Evolutionary conservation across 1,284 basidiomycete species (phyloP).

Genomic region (Ustilago nuda): DNA sequence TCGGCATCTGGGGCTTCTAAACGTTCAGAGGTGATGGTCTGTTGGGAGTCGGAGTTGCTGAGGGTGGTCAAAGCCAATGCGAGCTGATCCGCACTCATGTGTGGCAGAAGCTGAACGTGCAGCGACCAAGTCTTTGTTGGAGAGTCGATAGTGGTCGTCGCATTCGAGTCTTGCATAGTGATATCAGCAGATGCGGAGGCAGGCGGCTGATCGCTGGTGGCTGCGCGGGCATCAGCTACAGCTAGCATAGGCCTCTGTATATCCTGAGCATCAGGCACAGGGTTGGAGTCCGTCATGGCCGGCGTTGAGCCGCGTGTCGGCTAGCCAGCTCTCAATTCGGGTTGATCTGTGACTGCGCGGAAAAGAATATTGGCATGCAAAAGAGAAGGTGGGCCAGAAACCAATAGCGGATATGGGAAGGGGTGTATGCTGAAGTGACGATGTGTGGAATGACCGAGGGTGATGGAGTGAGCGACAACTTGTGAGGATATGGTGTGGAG

Average conservation of each 20-base stretch:
- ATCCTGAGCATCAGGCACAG: conserved; percentile 42
- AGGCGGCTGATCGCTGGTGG: conserved; percentile 9
- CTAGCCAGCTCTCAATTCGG: conserved; percentile 11
- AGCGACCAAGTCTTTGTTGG: conserved; percentile 6
- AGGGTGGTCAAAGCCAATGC: conserved; percentile 28
- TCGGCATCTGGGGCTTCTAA: conserved; percentile 38
- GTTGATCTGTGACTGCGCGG: background rate
- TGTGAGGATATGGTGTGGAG: conserved; percentile 12
- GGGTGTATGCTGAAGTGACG: background rate
- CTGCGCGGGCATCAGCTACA: conserved; percentile 26
- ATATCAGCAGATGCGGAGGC: conserved; percentile 16
- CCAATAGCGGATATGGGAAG: background rate
- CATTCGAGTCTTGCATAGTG: conserved; percentile 23
- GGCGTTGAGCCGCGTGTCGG: conserved; percentile 18
- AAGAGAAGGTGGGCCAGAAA: background rate
- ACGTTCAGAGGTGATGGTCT: conserved; percentile 24
- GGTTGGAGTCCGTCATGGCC: conserved; percentile 42
- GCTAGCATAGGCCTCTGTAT: conserved; percentile 36
- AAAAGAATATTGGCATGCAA: conserved; percentile 20
- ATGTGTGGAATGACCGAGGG: conserved; percentile 12
- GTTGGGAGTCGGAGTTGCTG: conserved; percentile 14
- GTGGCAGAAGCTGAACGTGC: conserved; percentile 28
- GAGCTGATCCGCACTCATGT: conserved; percentile 32
- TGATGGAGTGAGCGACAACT: background rate
- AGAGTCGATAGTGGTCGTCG: background rate